Percentiles rank a stretch among this genome's conserved stretches.
These are phyloP conservation scores for Podila epicladia DNA, from an alignment of 192 early-diverging fungal species.

Conservation along the genomic window DNA sequence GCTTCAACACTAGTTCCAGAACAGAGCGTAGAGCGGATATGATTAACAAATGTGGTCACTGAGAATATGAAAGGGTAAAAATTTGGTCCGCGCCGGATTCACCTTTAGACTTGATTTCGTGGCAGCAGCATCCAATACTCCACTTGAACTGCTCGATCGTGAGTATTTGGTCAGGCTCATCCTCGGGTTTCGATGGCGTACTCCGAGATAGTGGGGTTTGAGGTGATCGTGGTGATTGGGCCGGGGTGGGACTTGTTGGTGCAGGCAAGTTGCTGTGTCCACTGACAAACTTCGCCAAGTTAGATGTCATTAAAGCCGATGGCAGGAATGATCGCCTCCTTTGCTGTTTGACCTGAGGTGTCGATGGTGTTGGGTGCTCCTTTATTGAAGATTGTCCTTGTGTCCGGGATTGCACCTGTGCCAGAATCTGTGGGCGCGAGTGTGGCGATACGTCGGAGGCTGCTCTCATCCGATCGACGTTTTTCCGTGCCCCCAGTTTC, in stretches of 20 bases:
- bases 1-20: neutral
- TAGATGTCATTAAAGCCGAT: conserved; percentile 30
- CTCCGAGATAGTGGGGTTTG: neutral
- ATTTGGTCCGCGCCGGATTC: neutral
- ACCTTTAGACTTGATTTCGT: conserved; percentile 43
- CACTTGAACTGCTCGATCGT: conserved; percentile 48
- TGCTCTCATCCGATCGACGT: neutral
- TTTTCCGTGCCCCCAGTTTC: neutral
- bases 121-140: conserved; percentile 25
- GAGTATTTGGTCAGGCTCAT: neutral
- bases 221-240: neutral
- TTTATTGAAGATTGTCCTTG: neutral
- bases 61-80: neutral
- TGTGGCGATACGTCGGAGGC: neutral
- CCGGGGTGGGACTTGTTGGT: neutral
- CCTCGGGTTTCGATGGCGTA: neutral
- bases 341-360: conserved; percentile 4
- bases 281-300: conserved; percentile 35
- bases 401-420: neutral
- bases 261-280: conserved; percentile 1
- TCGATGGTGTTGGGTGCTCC: neutral
- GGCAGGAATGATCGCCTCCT: conserved; percentile 37
- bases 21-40: neutral
- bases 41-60: neutral
- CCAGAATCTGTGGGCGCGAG: neutral